Base-by-base conservation (phyloP, 768 basidiomycete species). In the Strobilomyces echinocephalus region DNA sequence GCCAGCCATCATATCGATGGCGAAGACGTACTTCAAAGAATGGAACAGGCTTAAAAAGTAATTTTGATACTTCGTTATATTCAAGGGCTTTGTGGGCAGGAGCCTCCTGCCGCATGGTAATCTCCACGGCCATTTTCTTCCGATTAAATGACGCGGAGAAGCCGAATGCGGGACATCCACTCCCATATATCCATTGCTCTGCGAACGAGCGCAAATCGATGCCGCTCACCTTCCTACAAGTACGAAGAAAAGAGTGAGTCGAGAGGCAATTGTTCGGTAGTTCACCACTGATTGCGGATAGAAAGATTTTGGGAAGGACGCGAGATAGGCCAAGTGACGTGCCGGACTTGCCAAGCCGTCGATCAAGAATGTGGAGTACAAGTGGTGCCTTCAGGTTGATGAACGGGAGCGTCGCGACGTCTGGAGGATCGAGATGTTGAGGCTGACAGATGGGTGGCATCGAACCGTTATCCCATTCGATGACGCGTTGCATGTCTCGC, bases 161-260 rank as follows among this genome's bases (percentile, higher is more conserved):
- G 0, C 81, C 82, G 67, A 99, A 94, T 3, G 85, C 80, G 1
- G 97, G 97, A 67, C 94, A 97, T 20, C 97, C 97, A 67, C 90
- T 93, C 12, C 95, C 95, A 64, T 94, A 97, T 57, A 99, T 92
- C 97, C 97, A 99, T 69, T 98, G 95, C 64, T 98, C 94, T n/a
- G 92, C 91, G 65, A 99, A 99, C 28, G 83, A 81, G 50, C 88
- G 79, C 21, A 88, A 80, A 65, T 98, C 95, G 16, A 91, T 87
- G 10, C 94, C 91, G 64, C 90, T 91, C 56, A 95, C 88, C 71
- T 95, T 98, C 60, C 95, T 78, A 64, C 95, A 98, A 41, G 83
- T 93, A 53, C 93, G 75, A 55, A 98, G 78, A 72, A 99, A 98
- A 20, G 84, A 81, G 57, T 91, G 87, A 0, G 97, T 98, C 1